phyloP scores from a whole-genome alignment of 371 early-diverging fungal genomes.

The Apophysomyces sp. region DNA sequence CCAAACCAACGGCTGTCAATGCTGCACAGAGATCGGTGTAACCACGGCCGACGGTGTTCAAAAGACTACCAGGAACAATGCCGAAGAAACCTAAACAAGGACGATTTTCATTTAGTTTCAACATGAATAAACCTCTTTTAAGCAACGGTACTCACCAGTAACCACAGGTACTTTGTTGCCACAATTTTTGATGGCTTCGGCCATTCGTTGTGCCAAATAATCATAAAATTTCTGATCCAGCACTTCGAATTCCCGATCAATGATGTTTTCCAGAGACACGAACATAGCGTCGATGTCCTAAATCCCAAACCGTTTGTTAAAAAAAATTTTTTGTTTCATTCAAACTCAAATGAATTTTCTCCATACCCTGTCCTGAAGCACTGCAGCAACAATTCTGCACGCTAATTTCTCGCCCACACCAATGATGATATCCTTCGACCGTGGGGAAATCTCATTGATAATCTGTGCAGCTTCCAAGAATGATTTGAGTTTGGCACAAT shows the following conservation, averaged over 20 bases:
- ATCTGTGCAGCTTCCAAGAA: slow-evolving; percentile 95
- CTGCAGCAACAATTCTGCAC: slow-evolving; percentile 85
- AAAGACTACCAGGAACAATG: slow-evolving; percentile 90
- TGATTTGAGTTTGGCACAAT: slow-evolving; percentile 73
- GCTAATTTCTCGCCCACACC: slow-evolving; percentile 93
- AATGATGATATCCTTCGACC: slow-evolving; percentile 94
- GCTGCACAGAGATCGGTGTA: slow-evolving; percentile 98
- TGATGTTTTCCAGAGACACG: slow-evolving; percentile 82
- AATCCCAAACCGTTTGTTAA: neutral
- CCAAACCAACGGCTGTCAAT: slow-evolving; percentile 86
- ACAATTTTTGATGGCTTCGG: slow-evolving; percentile 60
- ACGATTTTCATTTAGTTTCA: neutral
- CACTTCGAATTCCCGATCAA: slow-evolving; percentile 77
- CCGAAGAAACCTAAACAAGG: slow-evolving; percentile 83
- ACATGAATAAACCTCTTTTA: neutral
- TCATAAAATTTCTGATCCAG: slow-evolving; percentile 94
- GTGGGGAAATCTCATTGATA: slow-evolving; percentile 95
- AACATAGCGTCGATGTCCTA: slow-evolving; percentile 84
- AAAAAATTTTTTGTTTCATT: neutral
- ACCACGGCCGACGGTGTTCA: slow-evolving; percentile 94
- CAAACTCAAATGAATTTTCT: slow-evolving; percentile 1
- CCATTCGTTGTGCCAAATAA: slow-evolving; percentile 74
- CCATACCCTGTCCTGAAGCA: slow-evolving; percentile 66
- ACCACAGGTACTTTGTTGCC: slow-evolving; percentile 82
- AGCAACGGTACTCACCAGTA: slow-evolving; percentile 54